Evolutionary conservation across 176 grass and related monocot genomes (phyloP), one percentile per base, ranked within the genome.

Genomic region (Lolium rigidum): DNA sequence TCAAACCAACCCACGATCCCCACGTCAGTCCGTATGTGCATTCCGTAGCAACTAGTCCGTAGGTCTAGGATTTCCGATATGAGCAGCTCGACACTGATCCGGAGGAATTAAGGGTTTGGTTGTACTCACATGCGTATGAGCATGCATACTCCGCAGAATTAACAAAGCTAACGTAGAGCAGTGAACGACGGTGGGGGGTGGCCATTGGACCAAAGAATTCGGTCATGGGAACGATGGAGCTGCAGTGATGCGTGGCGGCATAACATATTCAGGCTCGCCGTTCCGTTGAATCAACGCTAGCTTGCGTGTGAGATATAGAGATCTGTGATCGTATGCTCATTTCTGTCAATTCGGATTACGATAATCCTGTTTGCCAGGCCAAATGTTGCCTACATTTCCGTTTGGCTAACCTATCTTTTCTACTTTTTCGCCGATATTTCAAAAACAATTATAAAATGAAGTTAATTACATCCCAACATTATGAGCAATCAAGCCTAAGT

Each of bases 261-360:
- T 25, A 68, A 37, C 37, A 80, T 83, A 11, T 82, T 63, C 21
- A 10, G 18, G 20, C 7, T 75, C 61, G 37, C 74, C 25, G 47
- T 83, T 72, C 74, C 89, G 71, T 90, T 46, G n/a, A 52, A 73
- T 74, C 66, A 57, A 90, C 66, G 80, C 74, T 58, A 83, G 6
- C 46, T 56, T 63, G 44, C 22, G 2, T 73, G 37, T 25, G 70
- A 25, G 50, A 70, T 17, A 76, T 83, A 22, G 88, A 63, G 79
- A 72, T 90, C 31, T 72, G 64, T 67, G 88, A 82, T 60, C 6
- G 41, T 28, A 71, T 61, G 78, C 55, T 76, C 65, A 70, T 74
- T 70, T 37, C 44, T 3, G 79, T 57, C 63, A 55, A 5, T 64
- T 44, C 51, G 14, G 52, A 50, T 13, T 50, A 50, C 11, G 48